Base-by-base conservation (phyloP, 1,284 basidiomycete species). In the Cutaneotrichosporon sp. region DNA sequence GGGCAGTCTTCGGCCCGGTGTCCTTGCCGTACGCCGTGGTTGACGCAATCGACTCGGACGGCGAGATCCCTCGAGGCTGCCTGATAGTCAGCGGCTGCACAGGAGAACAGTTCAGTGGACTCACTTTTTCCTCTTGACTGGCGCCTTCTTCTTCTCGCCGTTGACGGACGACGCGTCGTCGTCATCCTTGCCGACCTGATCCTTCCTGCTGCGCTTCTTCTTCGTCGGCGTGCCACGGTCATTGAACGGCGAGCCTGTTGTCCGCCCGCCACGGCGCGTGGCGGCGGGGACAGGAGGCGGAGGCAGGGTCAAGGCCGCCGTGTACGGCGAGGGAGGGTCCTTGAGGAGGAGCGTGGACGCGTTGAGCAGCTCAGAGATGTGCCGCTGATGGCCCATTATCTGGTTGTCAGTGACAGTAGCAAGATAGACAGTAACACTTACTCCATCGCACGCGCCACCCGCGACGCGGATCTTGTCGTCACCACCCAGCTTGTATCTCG, bases 391-490 rank as follows among this genome's bases (percentile, higher is more conserved):
- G 5, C 83, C 81, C 66, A 87, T 86, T 74, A 95, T 85, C 79
- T 87, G 65, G 6, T 1, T n/a, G 36, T 53, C 29, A 54, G 56
- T 56, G 54, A 29, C 46, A 11, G 14, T 9, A 6, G 8, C 27
- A 31, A n/a, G 6, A 1, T 49, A 3, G 24, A 18, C 8, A 50
- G n/a, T 5, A 20, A 6, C 56, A 76, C 83, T 69, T 67, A 85
- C 84, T 16, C 83, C 91, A 81, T 99, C 95, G 58, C 93, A 92
- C 11, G 95, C 95, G 69, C 90, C 90, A 68, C 90, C 92, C 11
- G 94, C 94, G 62, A 98, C 94, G 72, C 95, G 87, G 76, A 99
- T 98, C 84, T 99, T 99, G 87, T 99, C 95, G 78, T 99, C 97
- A 49, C 91, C 92, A 42, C 97, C 97, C 62, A 95, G 87, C 79